phyloP scores from a whole-genome alignment of 106 monocot genomes.

The Apostasia shenzhenica region DNA sequence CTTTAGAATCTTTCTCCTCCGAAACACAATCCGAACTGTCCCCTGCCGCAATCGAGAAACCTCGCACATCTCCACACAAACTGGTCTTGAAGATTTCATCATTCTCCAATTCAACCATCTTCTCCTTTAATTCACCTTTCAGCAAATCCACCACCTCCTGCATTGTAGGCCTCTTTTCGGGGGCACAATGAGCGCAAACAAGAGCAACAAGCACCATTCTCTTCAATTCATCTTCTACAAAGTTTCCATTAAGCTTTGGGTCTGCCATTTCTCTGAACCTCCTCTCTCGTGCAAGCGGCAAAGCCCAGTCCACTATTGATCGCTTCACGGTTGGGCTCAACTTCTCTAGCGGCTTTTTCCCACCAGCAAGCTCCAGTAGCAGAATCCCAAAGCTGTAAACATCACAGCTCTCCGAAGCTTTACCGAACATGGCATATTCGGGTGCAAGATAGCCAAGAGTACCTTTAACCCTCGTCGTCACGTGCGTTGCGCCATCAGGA shows the following conservation, averaged over 20 bases:
- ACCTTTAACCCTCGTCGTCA: slow-evolving; percentile 45
- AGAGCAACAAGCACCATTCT: slow-evolving; percentile 50
- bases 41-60: neutral
- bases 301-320: slow-evolving; percentile 44
- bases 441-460: slow-evolving; percentile 53
- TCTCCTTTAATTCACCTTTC: slow-evolving; percentile 22
- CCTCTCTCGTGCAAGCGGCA: slow-evolving; percentile 35
- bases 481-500: slow-evolving; percentile 53
- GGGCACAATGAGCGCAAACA: slow-evolving; percentile 25
- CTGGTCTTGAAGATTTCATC: slow-evolving; percentile 21
- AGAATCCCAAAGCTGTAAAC: slow-evolving; percentile 62
- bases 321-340: slow-evolving; percentile 13
- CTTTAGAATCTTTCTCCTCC: slow-evolving; percentile 5
- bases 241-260: slow-evolving; percentile 32
- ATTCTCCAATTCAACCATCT: slow-evolving; percentile 16
- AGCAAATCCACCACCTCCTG: slow-evolving; percentile 28
- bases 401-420: slow-evolving; percentile 59
- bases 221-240: slow-evolving; percentile 22
- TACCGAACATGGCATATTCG: slow-evolving; percentile 46
- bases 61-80: neutral
- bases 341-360: slow-evolving; percentile 45
- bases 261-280: slow-evolving; percentile 40
- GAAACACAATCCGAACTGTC: neutral
- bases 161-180: slow-evolving; percentile 47
- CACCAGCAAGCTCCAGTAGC: slow-evolving; percentile 50